phyloP scores from a whole-genome alignment of 2,329 filamentous ascomycete genomes.

The Nothomitra cinnamomea region DNA sequence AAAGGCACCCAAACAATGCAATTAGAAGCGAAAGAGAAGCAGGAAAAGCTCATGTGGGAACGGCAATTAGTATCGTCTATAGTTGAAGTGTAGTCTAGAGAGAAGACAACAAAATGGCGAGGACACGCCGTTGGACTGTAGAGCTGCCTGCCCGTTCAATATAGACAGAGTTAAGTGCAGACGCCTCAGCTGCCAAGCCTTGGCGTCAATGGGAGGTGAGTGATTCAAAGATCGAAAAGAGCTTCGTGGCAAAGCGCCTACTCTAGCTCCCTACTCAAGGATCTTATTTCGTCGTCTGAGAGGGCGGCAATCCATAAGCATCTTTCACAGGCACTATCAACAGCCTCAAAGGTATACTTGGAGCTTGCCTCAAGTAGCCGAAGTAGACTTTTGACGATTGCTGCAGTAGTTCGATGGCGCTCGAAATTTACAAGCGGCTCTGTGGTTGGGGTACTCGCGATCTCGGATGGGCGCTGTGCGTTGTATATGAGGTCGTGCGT shows the following conservation, averaged over 20 bases:
- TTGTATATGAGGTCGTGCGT: constrained; percentile 52
- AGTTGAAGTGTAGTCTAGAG: too few species aligned
- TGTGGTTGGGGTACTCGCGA: constrained; percentile 27
- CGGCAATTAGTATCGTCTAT: too few species aligned
- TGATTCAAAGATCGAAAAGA: too few species aligned
- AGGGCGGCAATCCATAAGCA: constrained; percentile 48
- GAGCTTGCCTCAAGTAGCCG: constrained; percentile 46
- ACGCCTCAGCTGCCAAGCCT: too few species aligned
- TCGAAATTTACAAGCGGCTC: constrained; percentile 50
- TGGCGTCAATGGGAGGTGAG: too few species aligned
- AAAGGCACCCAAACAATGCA: too few species aligned
- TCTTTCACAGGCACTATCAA: constrained; percentile 40
- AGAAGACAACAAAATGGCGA: too few species aligned
- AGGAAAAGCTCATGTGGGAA: too few species aligned
- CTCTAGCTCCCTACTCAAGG: constrained; percentile 27
- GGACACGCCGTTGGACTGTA: too few species aligned
- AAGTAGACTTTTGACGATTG: constrained; percentile 46
- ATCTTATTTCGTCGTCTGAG: constrained; percentile 37
- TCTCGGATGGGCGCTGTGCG: constrained; percentile 44
- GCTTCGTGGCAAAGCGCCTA: constrained; percentile 8
- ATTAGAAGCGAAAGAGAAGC: too few species aligned
- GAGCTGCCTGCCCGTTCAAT: too few species aligned
- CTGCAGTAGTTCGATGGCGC: constrained; percentile 45
- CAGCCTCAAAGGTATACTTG: constrained; percentile 40
- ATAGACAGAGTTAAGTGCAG: too few species aligned